Evolutionary conservation across 306 rosid genomes (phyloP).

Genomic region (Trifolium pratense): DNA sequence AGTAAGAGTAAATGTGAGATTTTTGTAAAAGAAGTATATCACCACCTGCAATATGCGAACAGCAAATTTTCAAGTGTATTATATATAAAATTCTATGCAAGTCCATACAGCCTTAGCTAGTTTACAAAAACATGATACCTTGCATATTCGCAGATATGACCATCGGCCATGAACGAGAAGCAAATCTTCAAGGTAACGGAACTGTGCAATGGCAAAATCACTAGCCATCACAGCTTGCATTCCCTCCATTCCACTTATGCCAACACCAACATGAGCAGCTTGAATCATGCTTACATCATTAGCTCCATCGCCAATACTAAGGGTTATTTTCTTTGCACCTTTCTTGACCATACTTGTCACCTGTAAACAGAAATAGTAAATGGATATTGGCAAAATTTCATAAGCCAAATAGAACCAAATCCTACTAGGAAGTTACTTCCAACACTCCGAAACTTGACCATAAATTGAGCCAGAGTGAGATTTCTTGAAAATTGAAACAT

Average conservation of each 20-base stretch:
- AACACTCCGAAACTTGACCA: conserved; percentile 25
- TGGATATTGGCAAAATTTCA: conserved; percentile 28
- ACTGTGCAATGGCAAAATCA: conserved; percentile 98
- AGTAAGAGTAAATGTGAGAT: conserved; percentile 94
- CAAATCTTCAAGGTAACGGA: conserved; percentile 91
- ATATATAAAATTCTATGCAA: conserved; percentile 9
- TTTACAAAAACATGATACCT: conserved; percentile 57
- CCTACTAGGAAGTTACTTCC: conserved; percentile 21
- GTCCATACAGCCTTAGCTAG: conserved; percentile 1
- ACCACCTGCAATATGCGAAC: conserved; percentile 76
- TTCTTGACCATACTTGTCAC: conserved; percentile 96
- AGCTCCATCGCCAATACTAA: conserved; percentile 98
- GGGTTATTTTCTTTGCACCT: conserved; percentile 87
- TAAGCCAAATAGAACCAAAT: conserved; percentile 16
- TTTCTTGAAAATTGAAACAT: conserved; percentile 32
- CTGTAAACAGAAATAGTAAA: conserved; percentile 52
- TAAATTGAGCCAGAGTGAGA: conserved; percentile 28
- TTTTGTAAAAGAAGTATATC: conserved; percentile 92
- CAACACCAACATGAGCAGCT: conserved; percentile 99
- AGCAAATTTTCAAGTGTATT: conserved; percentile 32
- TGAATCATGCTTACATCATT: conserved; percentile 99
- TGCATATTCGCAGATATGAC: conserved; percentile 97
- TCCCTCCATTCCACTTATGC: conserved; percentile 96
- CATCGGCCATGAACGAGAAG: conserved; percentile 99
- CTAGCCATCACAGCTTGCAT: conserved; percentile 99